Evolutionary conservation across 192 early-diverging fungal genomes (phyloP), one percentile per base, ranked within the genome.

Genomic region (Backusella morwellensis): DNA sequence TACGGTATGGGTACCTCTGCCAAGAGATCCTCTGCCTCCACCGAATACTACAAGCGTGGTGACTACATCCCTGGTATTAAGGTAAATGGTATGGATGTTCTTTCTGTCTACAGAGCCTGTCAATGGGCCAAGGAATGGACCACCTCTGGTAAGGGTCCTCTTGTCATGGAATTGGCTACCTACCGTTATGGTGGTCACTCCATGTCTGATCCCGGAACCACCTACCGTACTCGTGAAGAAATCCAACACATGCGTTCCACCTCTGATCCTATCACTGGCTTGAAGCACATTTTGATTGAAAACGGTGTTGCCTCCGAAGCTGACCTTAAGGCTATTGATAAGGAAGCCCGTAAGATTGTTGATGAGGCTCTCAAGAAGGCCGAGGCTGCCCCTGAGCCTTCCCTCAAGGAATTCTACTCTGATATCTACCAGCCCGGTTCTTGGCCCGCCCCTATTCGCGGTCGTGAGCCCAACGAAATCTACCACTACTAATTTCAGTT

Each of bases 151-250:
- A 92, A 97, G 76, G 97, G 97, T 15, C 97, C 97, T 44, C 80
- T 98, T 67, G 90, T 99, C 40, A 88, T 98, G 83, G 97, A 99
- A 90, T 91, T 97, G 90, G 93, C 93, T 78, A 99, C 97, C 26
- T 99, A 99, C 89, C 96, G 97, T 73, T 99, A 99, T 86, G 97
- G 97, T 85, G 97, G 97, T 72, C 97, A 99, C 95, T 99, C 97
- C 78, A 99, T 99, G 97, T 99, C 97, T 74, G 97, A 99, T 86
- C 97, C 97, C 40, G 97, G 97, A 77, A 99, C 97, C 83, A 98
- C 95, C 52, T 99, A 99, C 93, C 93, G 97, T 78, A 96, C 96
- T 69, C 95, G 97, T 85, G 97, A 99, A 88, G 96, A 99, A 89
- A 95, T 99, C 77, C 95, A 97, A 87, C 91, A 99, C 84, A 98